Evolutionary conservation across 345 rosid species (phyloP), one percentile per base, ranked within the genome.

Genomic region (Citrus maxima): DNA sequence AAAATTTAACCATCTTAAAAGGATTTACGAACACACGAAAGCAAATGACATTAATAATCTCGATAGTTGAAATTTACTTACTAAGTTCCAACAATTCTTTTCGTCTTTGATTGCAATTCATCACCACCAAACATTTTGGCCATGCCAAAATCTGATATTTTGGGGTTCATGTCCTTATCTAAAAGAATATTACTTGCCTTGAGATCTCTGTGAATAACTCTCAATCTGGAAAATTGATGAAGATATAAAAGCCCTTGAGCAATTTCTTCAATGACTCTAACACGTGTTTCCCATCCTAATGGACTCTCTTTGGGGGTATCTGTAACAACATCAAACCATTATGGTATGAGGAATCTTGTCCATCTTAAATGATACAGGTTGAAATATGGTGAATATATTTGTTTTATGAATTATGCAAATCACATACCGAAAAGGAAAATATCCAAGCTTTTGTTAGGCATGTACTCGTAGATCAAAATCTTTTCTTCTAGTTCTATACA

Each of bases 161-260:
- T 84, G 0, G 88, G 87, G 16, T 84, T 82, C 78, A 84, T 16
- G 7, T 78, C 65, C 30, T 70, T 5, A 46, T 88, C 88, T 27
- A 86, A 46, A 1, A 82, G 67, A 14, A 86, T 69, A 32, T 86
- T 86, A 46, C 86, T 82, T 3, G 88, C 73, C 13, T 82, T 88
- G 4, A 85, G 74, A 78, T 88, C 90, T 59, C 90, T 82, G n/a
- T 85, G 93, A 21, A 88, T 82, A 3, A 89, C 83, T 59, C 85
- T 81, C 13, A 87, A 27, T 24, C 86, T 87, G 0, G 92, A 87
- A 40, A 87, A 86, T 14, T 87, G 88, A 69, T 87, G 92, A 12
- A 87, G 89, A 77, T 90, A 88, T 27, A 86, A 49, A 68, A 85
- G 88, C 55, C 92, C 89, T 71, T 78, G 72, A 13, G 88, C 84